Base-by-base conservation (phyloP, 2,329 filamentous ascomycete species). In the Xylaria sp. region DNA sequence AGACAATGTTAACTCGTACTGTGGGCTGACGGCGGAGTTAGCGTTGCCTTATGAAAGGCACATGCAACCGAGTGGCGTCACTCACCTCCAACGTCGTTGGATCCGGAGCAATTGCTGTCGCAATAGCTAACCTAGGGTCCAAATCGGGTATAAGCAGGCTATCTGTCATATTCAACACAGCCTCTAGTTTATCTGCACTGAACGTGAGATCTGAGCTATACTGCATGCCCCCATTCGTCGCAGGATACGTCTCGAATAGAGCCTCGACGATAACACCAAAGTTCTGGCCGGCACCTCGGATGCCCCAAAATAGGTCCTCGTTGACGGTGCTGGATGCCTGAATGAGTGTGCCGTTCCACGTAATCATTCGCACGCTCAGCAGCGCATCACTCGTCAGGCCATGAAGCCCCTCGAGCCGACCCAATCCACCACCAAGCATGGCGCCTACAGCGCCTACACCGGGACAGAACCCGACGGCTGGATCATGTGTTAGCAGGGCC, bases 251-350 rank as follows among this genome's bases (percentile, higher is more conserved):
- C 54, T 42, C 19, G n/a, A 56, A 24, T 17, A 17, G 4, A 2
- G 19, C 8, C 11, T 39, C n/a, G 11, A n/a, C 11, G 24, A 62
- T 17, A 3, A 62, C 4, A 2, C 50, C 60, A n/a, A 62, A 56
- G 12, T 62, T 62, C 1, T 17, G 47, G 4, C 60, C 60, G 36
- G 60, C 60, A 8, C 60, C 60, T 5, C 50, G 36, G 1, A 62
- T 24, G 2, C 17, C 60, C 60, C 60, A 62, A 17, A 62, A 62
- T 1, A 62, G n/a, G 39, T 62, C 50, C 3, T 2, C 1, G 14
- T 62, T 30, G 17, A 17, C 11, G 2, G n/a, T 36, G 3, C 27
- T 5, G 1, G 60, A 62, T 4, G 27, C 50, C 3, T 42, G 3
- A 5, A 62, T 14, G 12, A 32, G 30, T 7, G n/a, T 48, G 17